Evolutionary conservation across 192 early-diverging fungal species (phyloP), one percentile per base, ranked within the genome.

Genomic region (Dimargaris xerosporica): DNA sequence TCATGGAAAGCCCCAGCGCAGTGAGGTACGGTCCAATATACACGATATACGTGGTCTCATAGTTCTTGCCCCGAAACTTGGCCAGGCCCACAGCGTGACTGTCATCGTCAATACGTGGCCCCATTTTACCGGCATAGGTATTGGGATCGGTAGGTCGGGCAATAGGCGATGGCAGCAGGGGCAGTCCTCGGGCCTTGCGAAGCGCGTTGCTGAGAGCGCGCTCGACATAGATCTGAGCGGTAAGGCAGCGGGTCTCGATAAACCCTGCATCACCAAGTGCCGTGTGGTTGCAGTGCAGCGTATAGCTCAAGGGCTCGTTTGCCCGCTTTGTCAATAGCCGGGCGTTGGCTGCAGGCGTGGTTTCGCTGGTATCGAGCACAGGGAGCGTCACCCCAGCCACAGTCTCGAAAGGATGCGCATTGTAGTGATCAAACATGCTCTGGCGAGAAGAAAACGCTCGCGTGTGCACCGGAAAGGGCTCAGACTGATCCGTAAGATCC

Each of bases 181-280:
- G 21, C 52, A 53, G 52, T 13, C 52, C 26, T 13, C 3, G 21
- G 21, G 21, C 21, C 11, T 53, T 12, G 25, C 52, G 52, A 26
- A 26, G 25, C 11, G 25, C 52, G 25, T 53, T 53, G 21, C 26
- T n/a, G 2, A 53, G n/a, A 23, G 52, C 52, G 1, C 52, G 52
- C 26, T 53, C 52, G 23, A 53, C 52, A 28, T 53, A 53, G 52
- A 53, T 26, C 52, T 53, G 52, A 23, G 52, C 52, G 26, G 52
- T 53, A 13, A 53, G 26, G 25, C 52, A 53, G 1, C 19, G 52
- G 3, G 52, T 53, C 23, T 53, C 52, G 52, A 53, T 25, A 26
- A 25, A 53, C 17, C 52, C 52, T 12, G 26, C 25, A 23, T n/a
- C 12, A 5, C 21, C 52, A 12, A 53, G 12, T 5, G 52, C 52